Evolutionary conservation across 441 rosid species (phyloP).

Genomic region (Adansonia rubrostipa): DNA sequence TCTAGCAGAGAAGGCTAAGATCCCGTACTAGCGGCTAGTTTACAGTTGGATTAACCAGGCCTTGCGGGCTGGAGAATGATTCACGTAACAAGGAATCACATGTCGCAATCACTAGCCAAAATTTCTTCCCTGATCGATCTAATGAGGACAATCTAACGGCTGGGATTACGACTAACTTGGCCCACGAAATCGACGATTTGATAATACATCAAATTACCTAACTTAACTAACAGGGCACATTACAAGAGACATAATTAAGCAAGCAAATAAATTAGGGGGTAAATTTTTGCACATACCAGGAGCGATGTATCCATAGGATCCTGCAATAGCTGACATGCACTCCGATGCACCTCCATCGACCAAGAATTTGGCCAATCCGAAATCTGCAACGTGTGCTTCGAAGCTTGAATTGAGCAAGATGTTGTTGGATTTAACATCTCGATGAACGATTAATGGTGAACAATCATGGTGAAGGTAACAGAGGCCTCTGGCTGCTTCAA

Average conservation of each 20-base stretch:
- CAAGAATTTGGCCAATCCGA: conserved; percentile 54
- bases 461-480: conserved; percentile 66
- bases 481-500: conserved; percentile 57
- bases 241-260: background rate
- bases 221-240: conserved; percentile 27
- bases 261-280: background rate
- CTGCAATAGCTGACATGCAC: conserved; percentile 59
- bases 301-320: conserved; percentile 60
- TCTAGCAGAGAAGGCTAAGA: conserved; percentile 32
- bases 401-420: conserved; percentile 51
- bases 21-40: background rate
- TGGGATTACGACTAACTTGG: background rate
- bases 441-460: conserved; percentile 54
- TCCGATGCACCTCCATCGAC: conserved; percentile 50
- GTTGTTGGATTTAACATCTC: conserved; percentile 60
- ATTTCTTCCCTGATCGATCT: background rate
- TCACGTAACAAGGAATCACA: conserved; percentile 9
- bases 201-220: conserved; percentile 26
- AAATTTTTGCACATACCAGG: conserved; percentile 39
- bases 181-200: conserved; percentile 27
- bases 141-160: background rate
- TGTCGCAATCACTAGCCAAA: conserved; percentile 33
- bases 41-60: background rate
- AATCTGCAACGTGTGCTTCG: conserved; percentile 59
- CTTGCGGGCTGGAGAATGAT: background rate